Evolutionary conservation across 805 yeast species (phyloP).

Genomic region (Ogataea salicorniae): DNA sequence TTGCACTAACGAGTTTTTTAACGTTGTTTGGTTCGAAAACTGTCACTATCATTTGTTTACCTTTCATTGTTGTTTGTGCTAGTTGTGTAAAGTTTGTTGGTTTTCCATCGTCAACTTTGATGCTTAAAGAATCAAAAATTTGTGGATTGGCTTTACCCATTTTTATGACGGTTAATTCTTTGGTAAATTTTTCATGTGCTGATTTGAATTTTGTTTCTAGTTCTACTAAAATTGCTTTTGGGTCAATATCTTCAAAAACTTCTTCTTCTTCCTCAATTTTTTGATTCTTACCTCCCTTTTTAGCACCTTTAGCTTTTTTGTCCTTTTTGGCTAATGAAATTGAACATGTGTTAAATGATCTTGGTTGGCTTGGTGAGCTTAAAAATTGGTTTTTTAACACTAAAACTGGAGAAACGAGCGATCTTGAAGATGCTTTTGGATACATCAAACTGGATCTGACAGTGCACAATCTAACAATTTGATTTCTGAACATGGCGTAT

Average conservation of each 20-base stretch:
- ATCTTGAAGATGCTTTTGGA: no score
- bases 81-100: conserved; percentile 48
- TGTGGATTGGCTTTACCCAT: conserved; percentile 66
- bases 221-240: conserved; percentile 31
- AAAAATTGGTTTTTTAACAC: no score
- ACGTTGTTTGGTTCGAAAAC: conserved; percentile 79
- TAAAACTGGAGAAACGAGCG: neutral
- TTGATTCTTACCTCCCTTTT: conserved; percentile 8
- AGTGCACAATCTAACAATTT: neutral
- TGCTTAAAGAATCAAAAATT: conserved; percentile 54
- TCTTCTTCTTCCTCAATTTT: conserved; percentile 11
- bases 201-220: conserved; percentile 40
- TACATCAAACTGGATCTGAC: neutral
- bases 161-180: conserved; percentile 55
- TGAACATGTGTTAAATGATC: conserved; percentile 4
- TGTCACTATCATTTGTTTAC: conserved; percentile 67
- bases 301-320: conserved; percentile 1
- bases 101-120: conserved; percentile 44
- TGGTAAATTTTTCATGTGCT: conserved; percentile 48
- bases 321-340: conserved; percentile 11
- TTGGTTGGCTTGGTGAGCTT: neutral
- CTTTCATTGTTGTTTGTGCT: conserved; percentile 69
- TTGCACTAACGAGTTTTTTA: conserved; percentile 64
- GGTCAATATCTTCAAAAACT: conserved; percentile 23
- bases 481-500: neutral